Evolutionary conservation across 768 basidiomycete genomes (phyloP).

Genomic region (Trametes elegans): DNA sequence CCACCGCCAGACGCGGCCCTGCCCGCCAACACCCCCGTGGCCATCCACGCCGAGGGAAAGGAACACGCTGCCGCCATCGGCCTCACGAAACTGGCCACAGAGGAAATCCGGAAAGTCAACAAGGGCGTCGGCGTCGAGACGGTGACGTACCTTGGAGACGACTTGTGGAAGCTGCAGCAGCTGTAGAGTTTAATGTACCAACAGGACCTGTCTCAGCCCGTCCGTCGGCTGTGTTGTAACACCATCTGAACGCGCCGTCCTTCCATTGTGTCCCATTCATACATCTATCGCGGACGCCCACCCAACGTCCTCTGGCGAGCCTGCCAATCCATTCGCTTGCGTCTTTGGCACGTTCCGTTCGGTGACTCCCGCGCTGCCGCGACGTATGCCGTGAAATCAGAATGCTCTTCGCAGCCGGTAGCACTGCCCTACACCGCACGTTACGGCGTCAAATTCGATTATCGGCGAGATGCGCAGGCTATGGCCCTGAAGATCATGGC

Average conservation of each 20-base stretch:
- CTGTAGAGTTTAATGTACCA: conserved; percentile 38
- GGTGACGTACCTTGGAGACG: conserved; percentile 83
- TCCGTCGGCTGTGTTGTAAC: neutral
- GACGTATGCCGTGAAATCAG: neutral
- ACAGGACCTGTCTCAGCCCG: conserved; percentile 1
- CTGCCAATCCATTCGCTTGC: too few species aligned
- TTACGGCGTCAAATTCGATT: neutral
- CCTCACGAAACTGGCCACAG: conserved; percentile 75
- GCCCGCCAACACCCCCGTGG: conserved; percentile 75
- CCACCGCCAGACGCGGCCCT: conserved; percentile 71
- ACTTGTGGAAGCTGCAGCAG: conserved; percentile 72
- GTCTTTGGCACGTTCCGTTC: neutral
- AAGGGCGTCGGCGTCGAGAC: conserved; percentile 80
- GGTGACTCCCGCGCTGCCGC: neutral
- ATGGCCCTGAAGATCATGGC: neutral
- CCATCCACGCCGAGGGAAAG: conserved; percentile 94
- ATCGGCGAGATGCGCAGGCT: neutral
- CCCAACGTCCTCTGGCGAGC: too few species aligned
- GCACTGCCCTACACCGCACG: neutral
- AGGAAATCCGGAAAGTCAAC: conserved; percentile 87
- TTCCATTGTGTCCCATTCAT: neutral
- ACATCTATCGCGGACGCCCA: neutral
- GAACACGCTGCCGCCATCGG: conserved; percentile 89
- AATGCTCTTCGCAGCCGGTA: neutral
- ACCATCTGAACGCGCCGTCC: neutral